Conservation (phyloP, 176 grass and related monocot genomes). For the barley (Hordeum vulgare) region DNA sequence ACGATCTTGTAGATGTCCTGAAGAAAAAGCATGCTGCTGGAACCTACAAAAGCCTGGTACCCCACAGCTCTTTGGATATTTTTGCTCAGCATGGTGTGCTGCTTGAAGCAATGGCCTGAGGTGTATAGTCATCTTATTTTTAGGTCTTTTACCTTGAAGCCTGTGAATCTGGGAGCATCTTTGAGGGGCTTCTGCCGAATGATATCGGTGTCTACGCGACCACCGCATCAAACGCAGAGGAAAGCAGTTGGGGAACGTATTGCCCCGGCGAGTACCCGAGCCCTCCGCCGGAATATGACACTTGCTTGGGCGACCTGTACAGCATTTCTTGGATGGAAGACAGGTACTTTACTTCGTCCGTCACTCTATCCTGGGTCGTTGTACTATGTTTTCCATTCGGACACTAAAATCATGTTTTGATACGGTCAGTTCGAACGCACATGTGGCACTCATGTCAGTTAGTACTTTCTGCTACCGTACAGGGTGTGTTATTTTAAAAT, state of each 20-base stretch:
- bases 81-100: constrained; percentile 19
- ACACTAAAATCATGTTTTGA: constrained; percentile 5
- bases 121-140: constrained; percentile 9
- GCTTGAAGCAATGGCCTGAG: constrained; percentile 20
- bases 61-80: constrained; percentile 6
- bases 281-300: constrained; percentile 74
- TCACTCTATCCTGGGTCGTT: not conserved
- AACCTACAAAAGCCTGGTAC: constrained; percentile 98
- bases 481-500: not conserved
- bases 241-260: constrained; percentile 96
- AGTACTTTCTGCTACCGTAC: not conserved
- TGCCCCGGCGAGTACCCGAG: constrained; percentile 69
- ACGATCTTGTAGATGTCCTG: constrained; percentile 67
- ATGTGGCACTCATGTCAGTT: not conserved
- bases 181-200: constrained; percentile 79
- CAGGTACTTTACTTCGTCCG: constrained; percentile 35
- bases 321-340: constrained; percentile 98
- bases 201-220: constrained; percentile 85
- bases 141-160: constrained; percentile 99
- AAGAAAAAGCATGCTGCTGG: constrained; percentile 89
- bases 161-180: constrained; percentile 96
- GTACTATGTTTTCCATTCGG: not conserved
- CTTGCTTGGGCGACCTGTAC: constrained; percentile 92
- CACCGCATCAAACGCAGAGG: constrained; percentile 86
- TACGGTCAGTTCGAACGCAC: not conserved